Evolutionary conservation across 306 rosid genomes (phyloP).

Genomic region (Ceratonia siliqua): DNA sequence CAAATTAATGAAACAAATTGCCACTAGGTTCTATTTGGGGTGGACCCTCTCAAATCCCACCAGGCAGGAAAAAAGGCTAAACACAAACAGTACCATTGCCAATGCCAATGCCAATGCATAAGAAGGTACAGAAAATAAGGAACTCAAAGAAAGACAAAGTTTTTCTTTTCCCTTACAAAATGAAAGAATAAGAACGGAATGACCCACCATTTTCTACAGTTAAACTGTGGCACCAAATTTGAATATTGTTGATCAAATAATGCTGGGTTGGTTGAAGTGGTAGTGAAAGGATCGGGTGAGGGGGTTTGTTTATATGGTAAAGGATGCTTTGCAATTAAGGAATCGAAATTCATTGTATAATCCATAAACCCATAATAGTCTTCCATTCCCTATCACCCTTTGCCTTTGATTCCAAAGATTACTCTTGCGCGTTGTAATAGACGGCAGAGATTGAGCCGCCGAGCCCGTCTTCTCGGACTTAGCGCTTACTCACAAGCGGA

Average conservation of each 20-base stretch:
- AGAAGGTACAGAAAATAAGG: background rate
- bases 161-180: background rate
- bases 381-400: background rate
- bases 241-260: constrained; percentile 15
- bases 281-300: background rate
- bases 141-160: background rate
- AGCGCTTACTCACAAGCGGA: background rate
- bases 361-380: background rate
- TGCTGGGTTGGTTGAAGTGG: constrained; percentile 27
- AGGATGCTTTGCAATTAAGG: constrained; percentile 39
- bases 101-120: too few relatives aligned
- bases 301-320: constrained; percentile 26
- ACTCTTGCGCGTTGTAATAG: background rate
- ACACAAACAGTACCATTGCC: too few relatives aligned
- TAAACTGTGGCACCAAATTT: background rate
- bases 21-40: too few relatives aligned
- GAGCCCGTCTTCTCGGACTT: background rate
- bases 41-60: too few relatives aligned
- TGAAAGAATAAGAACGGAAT: background rate
- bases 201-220: constrained; percentile 41
- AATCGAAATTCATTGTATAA: background rate
- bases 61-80: background rate
- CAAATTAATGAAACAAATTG: too few relatives aligned
- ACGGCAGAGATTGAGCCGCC: constrained; percentile 41
- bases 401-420: constrained; percentile 30